Base-by-base conservation (phyloP, 2,329 filamentous ascomycete species). In the Graphilbum ipis-grandicollis region DNA sequence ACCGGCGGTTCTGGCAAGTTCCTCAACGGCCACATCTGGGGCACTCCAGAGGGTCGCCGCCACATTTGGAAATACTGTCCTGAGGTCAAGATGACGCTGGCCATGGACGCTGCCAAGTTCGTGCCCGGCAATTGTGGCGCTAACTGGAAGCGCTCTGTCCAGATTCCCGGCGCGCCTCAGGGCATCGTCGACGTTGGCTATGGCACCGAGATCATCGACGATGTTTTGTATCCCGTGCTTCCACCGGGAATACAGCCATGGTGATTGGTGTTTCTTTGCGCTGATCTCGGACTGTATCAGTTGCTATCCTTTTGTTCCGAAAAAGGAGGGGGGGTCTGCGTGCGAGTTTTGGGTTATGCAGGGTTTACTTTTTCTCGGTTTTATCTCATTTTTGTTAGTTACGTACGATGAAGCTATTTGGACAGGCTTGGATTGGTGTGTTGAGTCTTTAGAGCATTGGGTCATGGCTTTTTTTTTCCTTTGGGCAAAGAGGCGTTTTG, bases 41-140 rank as follows among this genome's bases (percentile, higher is more conserved):
- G 63, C 19, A 59, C 54, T 5, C 60, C 59, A 0, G 53, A 58
- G 42, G 46, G 56, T 47, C 54, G 68, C 19, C 56, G 57, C 41
- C 60, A 68, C 41, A 63, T 71, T 31, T 71, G 63, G 61, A 55
- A 61, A 21, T 71, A 71, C 49, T 71, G 68, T 41, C 68, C 68
- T 1, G 68, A 73, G 48, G 57, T 72, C 22, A 71, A 71, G 55
- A 66, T 71, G 58, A 68, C 60, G 33, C 49, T 72, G 21, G 52
- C 54, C 35, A 71, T 72, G 67, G 65, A 71, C 43, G 60, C 59
- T 7, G 64, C 62, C 31, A 54, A 59, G 41, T 67, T 57, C 41
- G 58, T 70, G 5, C 65, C 63, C 1, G 65, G 65, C 7, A 45
- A 56, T 8, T 69, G 65, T 43, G 50, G 57, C 26, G 46, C 50